Evolutionary conservation across 2,329 filamentous ascomycete genomes (phyloP).

Genomic region (Colletotrichum coccodes): DNA sequence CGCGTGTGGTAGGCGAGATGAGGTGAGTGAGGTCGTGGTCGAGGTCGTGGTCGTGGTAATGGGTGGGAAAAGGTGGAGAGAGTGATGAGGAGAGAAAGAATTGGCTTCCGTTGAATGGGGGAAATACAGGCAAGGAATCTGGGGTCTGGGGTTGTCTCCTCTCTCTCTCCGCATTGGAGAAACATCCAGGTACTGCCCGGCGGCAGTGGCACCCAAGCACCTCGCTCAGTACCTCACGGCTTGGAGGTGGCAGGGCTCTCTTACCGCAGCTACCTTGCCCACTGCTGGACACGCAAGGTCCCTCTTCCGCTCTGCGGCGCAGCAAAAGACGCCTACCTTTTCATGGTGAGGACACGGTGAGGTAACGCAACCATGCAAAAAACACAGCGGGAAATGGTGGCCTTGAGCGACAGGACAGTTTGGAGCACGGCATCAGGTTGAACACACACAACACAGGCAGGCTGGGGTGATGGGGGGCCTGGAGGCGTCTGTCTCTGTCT

Average conservation of each 20-base stretch:
- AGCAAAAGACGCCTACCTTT: too few species aligned
- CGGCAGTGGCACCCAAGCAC: background rate
- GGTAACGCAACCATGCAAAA: background rate
- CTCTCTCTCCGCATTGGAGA: slow-evolving; percentile 54
- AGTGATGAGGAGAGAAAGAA: slow-evolving; percentile 36
- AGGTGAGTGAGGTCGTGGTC: slow-evolving; percentile 38
- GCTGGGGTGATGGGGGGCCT: background rate
- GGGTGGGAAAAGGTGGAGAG: slow-evolving; percentile 41
- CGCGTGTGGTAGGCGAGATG: slow-evolving; percentile 1
- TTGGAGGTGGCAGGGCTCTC: background rate
- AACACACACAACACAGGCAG: background rate
- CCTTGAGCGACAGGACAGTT: background rate
- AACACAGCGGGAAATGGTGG: background rate
- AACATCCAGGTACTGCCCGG: slow-evolving; percentile 24
- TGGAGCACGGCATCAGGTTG: slow-evolving; percentile 1
- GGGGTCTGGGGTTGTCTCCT: slow-evolving; percentile 46
- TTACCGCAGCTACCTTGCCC: background rate
- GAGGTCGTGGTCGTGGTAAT: slow-evolving; percentile 41
- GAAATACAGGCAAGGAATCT: slow-evolving; percentile 32
- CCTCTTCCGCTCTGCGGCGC: background rate
- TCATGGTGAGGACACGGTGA: background rate
- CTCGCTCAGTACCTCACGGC: too few species aligned
- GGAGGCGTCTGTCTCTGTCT: background rate
- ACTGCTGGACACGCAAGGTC: background rate
- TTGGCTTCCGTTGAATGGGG: slow-evolving; percentile 38